Conservation (phyloP, 164 flowering plant species). For the Paratinospora sagittata region DNA sequence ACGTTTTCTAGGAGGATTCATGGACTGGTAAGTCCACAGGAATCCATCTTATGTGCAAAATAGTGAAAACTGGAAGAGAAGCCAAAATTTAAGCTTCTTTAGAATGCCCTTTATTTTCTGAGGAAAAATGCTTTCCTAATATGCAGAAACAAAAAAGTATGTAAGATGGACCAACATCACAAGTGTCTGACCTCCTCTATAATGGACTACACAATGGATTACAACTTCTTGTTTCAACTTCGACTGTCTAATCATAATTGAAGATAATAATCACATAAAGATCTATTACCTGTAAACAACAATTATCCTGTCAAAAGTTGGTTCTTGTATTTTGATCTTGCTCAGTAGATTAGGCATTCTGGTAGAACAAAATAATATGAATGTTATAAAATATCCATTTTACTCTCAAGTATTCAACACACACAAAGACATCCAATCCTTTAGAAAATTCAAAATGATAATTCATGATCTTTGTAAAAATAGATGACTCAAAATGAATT, state of each 20-base stretch:
- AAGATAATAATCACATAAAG: constrained; percentile 1
- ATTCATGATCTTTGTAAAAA: background rate
- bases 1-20: background rate
- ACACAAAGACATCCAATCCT: background rate
- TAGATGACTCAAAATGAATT: background rate
- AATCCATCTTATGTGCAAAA: background rate
- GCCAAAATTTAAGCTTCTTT: background rate
- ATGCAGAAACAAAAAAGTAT: background rate
- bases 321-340: constrained; percentile 86
- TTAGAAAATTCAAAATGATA: background rate
- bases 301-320: constrained; percentile 90
- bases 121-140: background rate
- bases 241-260: background rate
- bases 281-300: constrained; percentile 77
- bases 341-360: constrained; percentile 51
- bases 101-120: background rate
- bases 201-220: background rate
- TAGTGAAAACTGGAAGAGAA: background rate
- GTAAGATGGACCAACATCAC: background rate
- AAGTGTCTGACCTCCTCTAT: background rate
- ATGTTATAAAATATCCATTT: background rate
- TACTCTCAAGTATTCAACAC: constrained; percentile 2
- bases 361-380: constrained; percentile 18
- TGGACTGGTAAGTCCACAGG: background rate
- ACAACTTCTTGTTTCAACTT: background rate